Percentiles rank a stretch among this genome's conserved stretches.
These are phyloP conservation scores for Skeletonema potamos DNA, from an alignment of 108 stramenopile genomes.

Conservation along the genomic window DNA sequence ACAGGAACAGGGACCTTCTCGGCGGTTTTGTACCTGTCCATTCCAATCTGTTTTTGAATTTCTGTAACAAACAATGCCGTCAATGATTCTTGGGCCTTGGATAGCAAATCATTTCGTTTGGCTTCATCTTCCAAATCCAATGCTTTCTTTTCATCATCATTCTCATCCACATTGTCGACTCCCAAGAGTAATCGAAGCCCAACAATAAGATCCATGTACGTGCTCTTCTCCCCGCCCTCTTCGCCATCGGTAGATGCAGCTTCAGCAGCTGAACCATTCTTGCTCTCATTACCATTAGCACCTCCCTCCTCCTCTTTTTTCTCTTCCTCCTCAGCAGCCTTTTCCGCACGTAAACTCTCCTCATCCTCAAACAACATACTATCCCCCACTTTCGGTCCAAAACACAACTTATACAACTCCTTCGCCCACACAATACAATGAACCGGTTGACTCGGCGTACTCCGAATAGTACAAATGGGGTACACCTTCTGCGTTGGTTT, in stretches of 20 bases:
- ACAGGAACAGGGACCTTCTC: conserved; percentile 71
- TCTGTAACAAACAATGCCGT: conserved; percentile 60
- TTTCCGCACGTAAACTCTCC: conserved; percentile 34
- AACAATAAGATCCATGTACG: conserved; percentile 71
- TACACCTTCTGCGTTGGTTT: conserved; percentile 96
- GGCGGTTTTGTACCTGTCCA: conserved; percentile 90
- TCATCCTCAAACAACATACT: conserved; percentile 59
- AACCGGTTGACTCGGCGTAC: conserved; percentile 96
- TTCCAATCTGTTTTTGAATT: conserved; percentile 83
- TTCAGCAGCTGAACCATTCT: not conserved
- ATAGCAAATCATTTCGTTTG: conserved; percentile 7
- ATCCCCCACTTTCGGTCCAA: conserved; percentile 76
- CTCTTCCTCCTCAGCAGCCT: conserved; percentile 7
- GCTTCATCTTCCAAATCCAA: not conserved
- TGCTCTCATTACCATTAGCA: conserved; percentile 9
- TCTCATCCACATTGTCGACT: not conserved
- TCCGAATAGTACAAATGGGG: conserved; percentile 99
- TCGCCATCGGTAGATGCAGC: not conserved
- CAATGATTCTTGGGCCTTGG: conserved; percentile 28
- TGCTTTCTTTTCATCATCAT: not conserved
- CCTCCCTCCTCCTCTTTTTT: conserved; percentile 4
- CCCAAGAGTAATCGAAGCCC: conserved; percentile 45
- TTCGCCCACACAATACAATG: conserved; percentile 99
- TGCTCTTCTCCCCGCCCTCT: conserved; percentile 52
- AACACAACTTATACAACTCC: conserved; percentile 96